These are phyloP conservation scores for Lentinula sp. DNA, from an alignment of 768 basidiomycete species.

Conservation along the genomic window DNA sequence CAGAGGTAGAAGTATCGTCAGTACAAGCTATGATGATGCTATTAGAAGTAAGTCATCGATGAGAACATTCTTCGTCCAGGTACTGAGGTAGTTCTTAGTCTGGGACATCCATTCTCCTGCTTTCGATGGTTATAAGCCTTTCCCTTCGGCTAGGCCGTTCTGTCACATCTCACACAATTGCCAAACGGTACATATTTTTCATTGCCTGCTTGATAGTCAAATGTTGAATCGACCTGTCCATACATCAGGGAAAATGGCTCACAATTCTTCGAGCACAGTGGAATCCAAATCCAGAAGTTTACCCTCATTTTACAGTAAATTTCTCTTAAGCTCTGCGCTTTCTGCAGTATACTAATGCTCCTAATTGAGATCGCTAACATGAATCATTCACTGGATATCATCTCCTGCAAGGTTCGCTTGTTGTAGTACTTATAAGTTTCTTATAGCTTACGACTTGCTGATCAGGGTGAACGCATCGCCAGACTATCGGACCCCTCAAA, in stretches of 20 bases:
- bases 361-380: slow-evolving; percentile 61
- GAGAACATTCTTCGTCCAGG: neutral
- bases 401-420: slow-evolving; percentile 50
- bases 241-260: slow-evolving; percentile 69
- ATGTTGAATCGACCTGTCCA: neutral
- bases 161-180: slow-evolving; percentile 64
- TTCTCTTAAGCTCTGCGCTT: neutral
- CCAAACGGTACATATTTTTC: slow-evolving; percentile 57
- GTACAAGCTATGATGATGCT: slow-evolving; percentile 80
- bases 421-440: neutral
- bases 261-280: slow-evolving; percentile 75
- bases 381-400: slow-evolving; percentile 73
- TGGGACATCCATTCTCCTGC: slow-evolving; percentile 63
- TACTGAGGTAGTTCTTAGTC: slow-evolving; percentile 42
- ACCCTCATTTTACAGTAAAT: slow-evolving; percentile 77
- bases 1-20: slow-evolving; percentile 70
- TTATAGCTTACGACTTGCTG: neutral
- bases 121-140: slow-evolving; percentile 39
- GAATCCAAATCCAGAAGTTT: slow-evolving; percentile 71
- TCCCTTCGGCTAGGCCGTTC: slow-evolving; percentile 62
- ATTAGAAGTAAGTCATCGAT: slow-evolving; percentile 42
- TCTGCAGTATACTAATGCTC: neutral
- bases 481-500: slow-evolving; percentile 50
- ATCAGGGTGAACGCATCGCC: slow-evolving; percentile 67
- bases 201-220: neutral